Conservation (phyloP, 306 rosid genomes). For the Clitoria ternatea region DNA sequence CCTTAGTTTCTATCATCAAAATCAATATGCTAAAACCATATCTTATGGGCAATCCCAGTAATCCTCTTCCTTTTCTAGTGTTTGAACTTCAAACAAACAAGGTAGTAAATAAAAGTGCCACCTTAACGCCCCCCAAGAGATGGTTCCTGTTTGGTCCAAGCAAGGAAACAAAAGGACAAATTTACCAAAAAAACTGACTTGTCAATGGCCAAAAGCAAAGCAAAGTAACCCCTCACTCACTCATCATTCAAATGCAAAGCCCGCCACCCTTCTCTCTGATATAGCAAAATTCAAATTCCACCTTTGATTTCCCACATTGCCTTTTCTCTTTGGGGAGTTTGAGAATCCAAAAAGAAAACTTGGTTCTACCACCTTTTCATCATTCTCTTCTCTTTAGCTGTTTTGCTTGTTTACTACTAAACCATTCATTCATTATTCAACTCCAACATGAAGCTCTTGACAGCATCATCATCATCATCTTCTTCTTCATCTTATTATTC, state of each 20-base stretch:
- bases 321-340: conserved; percentile 22
- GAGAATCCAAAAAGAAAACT: conserved; percentile 29
- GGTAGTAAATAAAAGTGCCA: conserved; percentile 4
- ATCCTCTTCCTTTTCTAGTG: conserved; percentile 8
- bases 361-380: neutral
- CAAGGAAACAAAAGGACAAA: conserved; percentile 29
- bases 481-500: neutral
- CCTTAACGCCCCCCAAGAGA: conserved; percentile 29
- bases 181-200: conserved; percentile 34
- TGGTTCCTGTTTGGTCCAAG: conserved; percentile 25
- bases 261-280: conserved; percentile 57
- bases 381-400: conserved; percentile 6
- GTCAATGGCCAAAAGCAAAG: conserved; percentile 40
- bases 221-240: neutral
- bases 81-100: conserved; percentile 17
- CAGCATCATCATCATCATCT: conserved; percentile 41
- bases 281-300: conserved; percentile 40
- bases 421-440: too few species aligned
- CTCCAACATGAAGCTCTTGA: conserved; percentile 48
- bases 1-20: neutral
- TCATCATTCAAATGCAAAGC: conserved; percentile 68
- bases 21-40: neutral
- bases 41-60: neutral
- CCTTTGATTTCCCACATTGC: conserved; percentile 17
- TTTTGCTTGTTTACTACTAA: neutral